phyloP scores from a whole-genome alignment of 1,284 basidiomycete genomes.

The Naganishia albida region DNA sequence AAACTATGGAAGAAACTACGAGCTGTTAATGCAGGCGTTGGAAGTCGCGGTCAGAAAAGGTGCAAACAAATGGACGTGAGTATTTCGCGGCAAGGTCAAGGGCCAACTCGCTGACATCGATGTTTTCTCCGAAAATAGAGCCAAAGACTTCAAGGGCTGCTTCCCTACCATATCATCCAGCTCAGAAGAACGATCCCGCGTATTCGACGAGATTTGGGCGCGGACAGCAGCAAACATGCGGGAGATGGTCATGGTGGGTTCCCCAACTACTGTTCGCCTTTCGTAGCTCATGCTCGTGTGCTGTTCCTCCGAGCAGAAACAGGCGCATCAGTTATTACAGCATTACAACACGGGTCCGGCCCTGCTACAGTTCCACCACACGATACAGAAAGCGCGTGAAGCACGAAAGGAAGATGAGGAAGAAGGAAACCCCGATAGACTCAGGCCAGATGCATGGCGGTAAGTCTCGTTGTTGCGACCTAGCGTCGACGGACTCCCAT shows the following conservation, averaged over 20 bases:
- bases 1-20: conserved; percentile 46
- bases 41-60: conserved; percentile 47
- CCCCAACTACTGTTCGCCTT: neutral
- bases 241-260: conserved; percentile 41
- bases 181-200: conserved; percentile 35
- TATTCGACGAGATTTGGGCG: conserved; percentile 41
- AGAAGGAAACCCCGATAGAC: conserved; percentile 13
- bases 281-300: neutral
- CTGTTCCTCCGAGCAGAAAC: conserved; percentile 32
- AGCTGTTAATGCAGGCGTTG: conserved; percentile 44
- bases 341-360: conserved; percentile 43
- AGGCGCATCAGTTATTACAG: conserved; percentile 40
- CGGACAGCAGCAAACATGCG: conserved; percentile 40
- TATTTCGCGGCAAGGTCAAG: conserved; percentile 10
- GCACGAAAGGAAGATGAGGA: conserved; percentile 16
- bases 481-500: too few species aligned
- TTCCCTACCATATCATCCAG: conserved; percentile 43
- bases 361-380: conserved; percentile 42
- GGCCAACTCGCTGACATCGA: too few species aligned
- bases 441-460: conserved; percentile 23
- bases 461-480: neutral
- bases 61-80: conserved; percentile 50
- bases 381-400: conserved; percentile 42
- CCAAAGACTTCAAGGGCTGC: conserved; percentile 43
- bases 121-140: conserved; percentile 29